These are phyloP conservation scores for Tulasnella sp. DNA, from an alignment of 768 basidiomycete genomes.

Conservation along the genomic window DNA sequence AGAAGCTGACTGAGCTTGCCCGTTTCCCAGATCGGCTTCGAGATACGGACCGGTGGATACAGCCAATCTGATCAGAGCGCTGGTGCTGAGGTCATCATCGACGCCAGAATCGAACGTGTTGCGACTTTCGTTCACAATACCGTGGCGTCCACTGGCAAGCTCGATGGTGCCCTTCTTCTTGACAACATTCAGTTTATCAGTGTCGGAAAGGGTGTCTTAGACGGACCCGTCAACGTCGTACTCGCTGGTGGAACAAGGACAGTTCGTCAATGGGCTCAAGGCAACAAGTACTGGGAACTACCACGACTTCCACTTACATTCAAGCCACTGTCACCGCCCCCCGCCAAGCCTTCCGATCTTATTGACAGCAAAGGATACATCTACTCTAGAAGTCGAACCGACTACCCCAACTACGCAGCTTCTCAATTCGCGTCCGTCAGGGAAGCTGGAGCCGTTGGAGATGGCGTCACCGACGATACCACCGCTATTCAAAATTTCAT, in stretches of 20 bases:
- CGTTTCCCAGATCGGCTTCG: slow-evolving; percentile 23
- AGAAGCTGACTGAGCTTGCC: neutral
- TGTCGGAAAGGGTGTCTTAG: slow-evolving; percentile 64
- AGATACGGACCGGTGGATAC: slow-evolving; percentile 18
- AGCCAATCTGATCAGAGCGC: slow-evolving; percentile 49
- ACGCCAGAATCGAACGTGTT: slow-evolving; percentile 62
- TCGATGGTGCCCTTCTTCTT: slow-evolving; percentile 65
- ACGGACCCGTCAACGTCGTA: slow-evolving; percentile 51
- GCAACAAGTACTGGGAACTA: slow-evolving; percentile 67
- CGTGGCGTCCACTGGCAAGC: slow-evolving; percentile 43
- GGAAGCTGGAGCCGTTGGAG: slow-evolving; percentile 70
- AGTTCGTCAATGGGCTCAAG: slow-evolving; percentile 75
- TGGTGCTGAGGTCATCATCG: slow-evolving; percentile 67
- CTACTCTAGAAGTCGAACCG: slow-evolving; percentile 16
- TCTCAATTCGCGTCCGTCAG: slow-evolving; percentile 73
- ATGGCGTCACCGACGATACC: slow-evolving; percentile 78
- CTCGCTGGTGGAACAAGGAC: slow-evolving; percentile 52
- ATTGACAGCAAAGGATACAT: slow-evolving; percentile 48
- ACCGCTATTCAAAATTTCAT: slow-evolving; percentile 64
- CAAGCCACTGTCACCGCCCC: slow-evolving; percentile 55
- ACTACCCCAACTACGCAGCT: slow-evolving; percentile 60
- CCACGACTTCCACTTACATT: slow-evolving; percentile 50
- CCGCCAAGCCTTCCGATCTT: slow-evolving; percentile 60
- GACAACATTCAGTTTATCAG: slow-evolving; percentile 66
- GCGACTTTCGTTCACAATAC: slow-evolving; percentile 64